Conservation (phyloP, 768 basidiomycete species). For the Tylopilus felleus region DNA sequence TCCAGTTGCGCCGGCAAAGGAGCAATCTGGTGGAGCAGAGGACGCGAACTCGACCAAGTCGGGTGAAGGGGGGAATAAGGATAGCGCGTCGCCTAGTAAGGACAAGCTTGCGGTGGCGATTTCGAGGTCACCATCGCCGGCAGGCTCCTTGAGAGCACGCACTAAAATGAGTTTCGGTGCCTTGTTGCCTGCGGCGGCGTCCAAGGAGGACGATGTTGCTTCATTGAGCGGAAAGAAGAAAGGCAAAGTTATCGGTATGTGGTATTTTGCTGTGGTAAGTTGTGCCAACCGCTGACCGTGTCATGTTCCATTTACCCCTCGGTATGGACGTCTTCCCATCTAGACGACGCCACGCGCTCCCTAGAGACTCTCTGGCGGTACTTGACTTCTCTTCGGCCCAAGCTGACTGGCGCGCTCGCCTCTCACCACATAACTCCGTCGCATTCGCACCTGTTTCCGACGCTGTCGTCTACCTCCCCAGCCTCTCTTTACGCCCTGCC, state of each 20-base stretch:
- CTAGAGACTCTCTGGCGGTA: conserved; percentile 88
- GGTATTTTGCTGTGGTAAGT: conserved; percentile 24
- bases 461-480: conserved; percentile 67
- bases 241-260: conserved; percentile 29
- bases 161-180: conserved; percentile 56
- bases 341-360: conserved; percentile 65
- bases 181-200: conserved; percentile 32
- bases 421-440: conserved; percentile 64
- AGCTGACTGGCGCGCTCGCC: conserved; percentile 73
- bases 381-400: conserved; percentile 86
- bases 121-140: conserved; percentile 33
- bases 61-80: conserved; percentile 26
- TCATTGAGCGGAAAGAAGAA: conserved; percentile 45
- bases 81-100: conserved; percentile 17
- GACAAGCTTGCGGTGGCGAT: conserved; percentile 19
- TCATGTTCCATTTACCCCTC: background rate
- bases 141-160: conserved; percentile 46
- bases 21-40: conserved; percentile 18
- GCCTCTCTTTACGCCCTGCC: conserved; percentile 79
- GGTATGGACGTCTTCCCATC: background rate
- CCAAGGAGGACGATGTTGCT: conserved; percentile 62
- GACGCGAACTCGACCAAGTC: conserved; percentile 26
- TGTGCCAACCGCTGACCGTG: background rate
- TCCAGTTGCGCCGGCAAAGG: conserved; percentile 32
- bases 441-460: conserved; percentile 64